These are phyloP conservation scores for Yarrowia porcina DNA, from an alignment of 805 yeast genomes.

Conservation along the genomic window DNA sequence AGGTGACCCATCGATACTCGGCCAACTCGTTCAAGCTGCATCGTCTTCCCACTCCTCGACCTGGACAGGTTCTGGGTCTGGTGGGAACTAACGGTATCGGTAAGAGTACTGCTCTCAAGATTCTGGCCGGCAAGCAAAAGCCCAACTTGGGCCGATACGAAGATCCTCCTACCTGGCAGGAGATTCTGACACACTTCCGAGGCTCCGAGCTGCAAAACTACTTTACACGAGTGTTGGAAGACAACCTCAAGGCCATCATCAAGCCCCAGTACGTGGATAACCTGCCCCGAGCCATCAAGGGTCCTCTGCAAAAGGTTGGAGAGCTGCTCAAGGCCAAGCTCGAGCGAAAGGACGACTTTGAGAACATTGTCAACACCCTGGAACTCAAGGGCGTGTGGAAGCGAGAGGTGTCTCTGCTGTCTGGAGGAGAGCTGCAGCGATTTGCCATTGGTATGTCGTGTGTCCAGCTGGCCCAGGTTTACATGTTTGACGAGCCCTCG, in stretches of 20 bases:
- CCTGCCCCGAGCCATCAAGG: slow-evolving; percentile 92
- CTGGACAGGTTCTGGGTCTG: slow-evolving; percentile 96
- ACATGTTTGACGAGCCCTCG: slow-evolving; percentile 99
- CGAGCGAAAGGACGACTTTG: slow-evolving; percentile 63
- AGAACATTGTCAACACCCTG: slow-evolving; percentile 61
- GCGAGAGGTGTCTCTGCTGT: slow-evolving; percentile 84
- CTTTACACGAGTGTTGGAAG: slow-evolving; percentile 90
- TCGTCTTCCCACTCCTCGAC: slow-evolving; percentile 96
- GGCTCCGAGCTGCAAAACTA: slow-evolving; percentile 97
- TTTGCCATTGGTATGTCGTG: slow-evolving; percentile 97
- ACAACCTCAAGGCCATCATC: slow-evolving; percentile 91
- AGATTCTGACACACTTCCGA: slow-evolving; percentile 83
- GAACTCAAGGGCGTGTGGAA: slow-evolving; percentile 73
- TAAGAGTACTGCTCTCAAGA: slow-evolving; percentile 93
- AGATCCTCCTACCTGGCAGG: slow-evolving; percentile 97
- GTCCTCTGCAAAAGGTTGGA: slow-evolving; percentile 79
- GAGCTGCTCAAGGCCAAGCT: slow-evolving; percentile 71
- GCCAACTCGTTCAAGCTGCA: slow-evolving; percentile 97
- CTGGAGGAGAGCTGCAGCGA: slow-evolving; percentile 99
- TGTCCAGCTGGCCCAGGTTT: slow-evolving; percentile 90
- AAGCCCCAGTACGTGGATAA: slow-evolving; percentile 99
- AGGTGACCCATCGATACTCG: slow-evolving; percentile 95
- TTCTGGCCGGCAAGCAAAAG: slow-evolving; percentile 94
- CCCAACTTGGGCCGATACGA: slow-evolving; percentile 94
- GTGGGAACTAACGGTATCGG: slow-evolving; percentile 99